These are phyloP conservation scores for Cercospora brassicicola DNA, from an alignment of 2,329 filamentous ascomycete genomes.

Conservation along the genomic window DNA sequence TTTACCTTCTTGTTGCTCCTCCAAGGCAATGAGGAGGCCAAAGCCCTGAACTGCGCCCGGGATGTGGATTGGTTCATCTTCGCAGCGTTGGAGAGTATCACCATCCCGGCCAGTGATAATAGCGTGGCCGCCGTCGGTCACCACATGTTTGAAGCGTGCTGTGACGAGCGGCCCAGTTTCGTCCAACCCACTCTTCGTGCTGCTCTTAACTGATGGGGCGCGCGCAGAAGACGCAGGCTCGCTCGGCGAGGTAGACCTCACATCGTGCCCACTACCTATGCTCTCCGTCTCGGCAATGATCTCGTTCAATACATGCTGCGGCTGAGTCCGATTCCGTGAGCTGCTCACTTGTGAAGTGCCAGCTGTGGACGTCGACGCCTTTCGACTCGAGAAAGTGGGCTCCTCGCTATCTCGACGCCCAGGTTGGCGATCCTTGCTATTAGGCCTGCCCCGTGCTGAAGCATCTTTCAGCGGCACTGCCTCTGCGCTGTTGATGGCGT, in stretches of 20 bases:
- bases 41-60: slow-evolving; percentile 81
- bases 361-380: slow-evolving; percentile 22
- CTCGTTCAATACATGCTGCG: slow-evolving; percentile 24
- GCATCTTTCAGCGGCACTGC: neutral
- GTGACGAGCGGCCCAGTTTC: slow-evolving; percentile 60
- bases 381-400: slow-evolving; percentile 4
- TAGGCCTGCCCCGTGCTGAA: slow-evolving; percentile 13
- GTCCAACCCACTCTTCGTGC: slow-evolving; percentile 39
- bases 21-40: slow-evolving; percentile 71
- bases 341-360: slow-evolving; percentile 13
- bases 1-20: slow-evolving; percentile 66
- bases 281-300: slow-evolving; percentile 28
- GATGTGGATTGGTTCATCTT: slow-evolving; percentile 88
- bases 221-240: slow-evolving; percentile 33
- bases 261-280: slow-evolving; percentile 17
- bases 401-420: slow-evolving; percentile 11
- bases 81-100: slow-evolving; percentile 71
- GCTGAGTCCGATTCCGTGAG: neutral
- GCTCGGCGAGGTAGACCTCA: slow-evolving; percentile 5
- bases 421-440: slow-evolving; percentile 11
- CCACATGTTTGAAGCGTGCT: slow-evolving; percentile 73
- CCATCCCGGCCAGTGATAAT: slow-evolving; percentile 78
- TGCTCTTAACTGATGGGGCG: slow-evolving; percentile 39
- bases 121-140: slow-evolving; percentile 75
- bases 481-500: neutral